Evolutionary conservation across 495 filamentous ascomycete species (phyloP).

Genomic region (Penicillium atrosanguineum): DNA sequence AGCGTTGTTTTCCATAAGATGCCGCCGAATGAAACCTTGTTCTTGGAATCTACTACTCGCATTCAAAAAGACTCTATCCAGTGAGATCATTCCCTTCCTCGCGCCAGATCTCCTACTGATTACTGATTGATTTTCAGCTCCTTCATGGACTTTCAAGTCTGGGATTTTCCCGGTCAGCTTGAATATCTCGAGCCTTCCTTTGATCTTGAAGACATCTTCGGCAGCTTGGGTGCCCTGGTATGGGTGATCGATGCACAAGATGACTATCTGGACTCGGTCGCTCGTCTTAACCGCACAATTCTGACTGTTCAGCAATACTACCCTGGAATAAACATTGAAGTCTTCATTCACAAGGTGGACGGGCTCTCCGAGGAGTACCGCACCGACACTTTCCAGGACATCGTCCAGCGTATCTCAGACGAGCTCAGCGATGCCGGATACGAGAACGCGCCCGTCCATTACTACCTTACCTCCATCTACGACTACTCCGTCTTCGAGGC

Average conservation of each 20-base stretch:
- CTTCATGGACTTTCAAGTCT: conserved; percentile 98
- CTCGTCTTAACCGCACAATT: conserved; percentile 82
- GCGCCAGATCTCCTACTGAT: not conserved
- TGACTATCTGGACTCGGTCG: conserved; percentile 87
- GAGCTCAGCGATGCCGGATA: conserved; percentile 89
- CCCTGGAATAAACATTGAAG: conserved; percentile 89
- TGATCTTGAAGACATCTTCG: conserved; percentile 90
- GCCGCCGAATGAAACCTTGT: conserved; percentile 90
- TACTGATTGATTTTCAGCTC: conserved; percentile 54
- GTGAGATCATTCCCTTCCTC: conserved; percentile 44
- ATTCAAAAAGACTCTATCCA: conserved; percentile 92
- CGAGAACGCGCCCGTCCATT: conserved; percentile 87
- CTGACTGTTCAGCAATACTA: conserved; percentile 81
- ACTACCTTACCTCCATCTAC: conserved; percentile 94
- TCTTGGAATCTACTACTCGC: conserved; percentile 86
- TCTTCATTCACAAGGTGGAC: conserved; percentile 98
- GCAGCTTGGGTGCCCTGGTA: conserved; percentile 86
- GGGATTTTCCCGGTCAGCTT: conserved; percentile 94
- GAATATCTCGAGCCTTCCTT: conserved; percentile 82
- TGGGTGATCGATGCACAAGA: conserved; percentile 99
- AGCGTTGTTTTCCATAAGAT: conserved; percentile 98
- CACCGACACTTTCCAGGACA: conserved; percentile 87
- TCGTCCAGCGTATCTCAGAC: conserved; percentile 94
- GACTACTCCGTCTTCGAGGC: conserved; percentile 98
- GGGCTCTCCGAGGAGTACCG: conserved; percentile 93